These are phyloP conservation scores for Trebouxia sp. DNA, from an alignment of 139 green algal genomes.

Conservation along the genomic window DNA sequence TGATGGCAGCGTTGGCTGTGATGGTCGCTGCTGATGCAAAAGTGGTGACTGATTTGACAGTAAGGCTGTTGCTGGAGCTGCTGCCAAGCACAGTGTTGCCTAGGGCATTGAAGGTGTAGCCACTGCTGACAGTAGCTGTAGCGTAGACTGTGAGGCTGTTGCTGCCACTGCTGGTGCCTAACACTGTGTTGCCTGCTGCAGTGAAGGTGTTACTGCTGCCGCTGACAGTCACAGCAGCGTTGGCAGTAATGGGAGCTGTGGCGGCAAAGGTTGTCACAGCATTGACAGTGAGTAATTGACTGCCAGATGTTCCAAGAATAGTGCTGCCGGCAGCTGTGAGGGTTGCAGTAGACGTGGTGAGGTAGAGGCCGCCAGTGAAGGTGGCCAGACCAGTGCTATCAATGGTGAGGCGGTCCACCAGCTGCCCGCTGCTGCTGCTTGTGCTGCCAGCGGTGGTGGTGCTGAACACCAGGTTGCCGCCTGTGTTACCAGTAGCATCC, in stretches of 20 bases:
- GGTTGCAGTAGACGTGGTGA: background rate
- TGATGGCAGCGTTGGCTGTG: background rate
- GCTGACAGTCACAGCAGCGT: background rate
- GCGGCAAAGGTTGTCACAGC: background rate
- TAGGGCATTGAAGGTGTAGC: background rate
- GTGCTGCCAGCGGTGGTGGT: background rate
- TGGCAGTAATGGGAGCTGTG: background rate
- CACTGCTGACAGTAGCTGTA: background rate
- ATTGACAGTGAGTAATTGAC: no score
- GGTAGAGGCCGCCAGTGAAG: background rate
- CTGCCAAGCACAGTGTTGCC: background rate
- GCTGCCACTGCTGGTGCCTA: background rate
- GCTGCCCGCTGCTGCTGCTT: background rate
- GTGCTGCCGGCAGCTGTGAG: background rate
- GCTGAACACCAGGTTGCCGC: background rate
- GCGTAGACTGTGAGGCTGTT: no score
- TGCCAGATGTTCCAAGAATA: no score
- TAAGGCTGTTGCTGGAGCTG: background rate
- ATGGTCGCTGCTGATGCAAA: no score
- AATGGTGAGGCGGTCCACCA: background rate
- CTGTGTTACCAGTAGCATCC: background rate
- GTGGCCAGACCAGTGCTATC: background rate
- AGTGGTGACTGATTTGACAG: no score
- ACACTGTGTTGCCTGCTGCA: background rate
- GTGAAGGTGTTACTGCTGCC: background rate